Conservation (phyloP, 2,329 filamentous ascomycete species). For the Aspergillus aculeatus region DNA sequence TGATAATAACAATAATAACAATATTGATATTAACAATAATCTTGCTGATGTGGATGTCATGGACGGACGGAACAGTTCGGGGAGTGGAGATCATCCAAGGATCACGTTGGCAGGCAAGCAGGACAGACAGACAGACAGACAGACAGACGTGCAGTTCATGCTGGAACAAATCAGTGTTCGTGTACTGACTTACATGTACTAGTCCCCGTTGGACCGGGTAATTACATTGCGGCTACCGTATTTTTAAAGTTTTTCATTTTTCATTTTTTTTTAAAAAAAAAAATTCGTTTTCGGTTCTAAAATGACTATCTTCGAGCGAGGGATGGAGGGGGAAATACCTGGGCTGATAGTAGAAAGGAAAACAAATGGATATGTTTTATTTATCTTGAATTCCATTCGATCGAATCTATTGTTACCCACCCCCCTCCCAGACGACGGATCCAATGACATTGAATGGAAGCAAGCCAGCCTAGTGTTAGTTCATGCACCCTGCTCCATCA, state of each 20-base stretch:
- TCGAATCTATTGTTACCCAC: background rate
- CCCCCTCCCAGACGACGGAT: background rate
- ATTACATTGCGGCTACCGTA: constrained; percentile 10
- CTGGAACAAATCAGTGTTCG: background rate
- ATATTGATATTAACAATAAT: background rate
- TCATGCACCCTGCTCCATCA: constrained; percentile 12
- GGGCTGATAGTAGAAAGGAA: background rate
- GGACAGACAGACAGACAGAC: constrained; percentile 6
- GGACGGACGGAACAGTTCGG: constrained; percentile 5
- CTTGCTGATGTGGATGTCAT: background rate
- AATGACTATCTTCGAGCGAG: background rate
- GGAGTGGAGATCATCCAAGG: constrained; percentile 20
- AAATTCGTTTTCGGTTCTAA: background rate
- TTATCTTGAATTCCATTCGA: background rate
- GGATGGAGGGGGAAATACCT: background rate
- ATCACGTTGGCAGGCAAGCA: constrained; percentile 19
- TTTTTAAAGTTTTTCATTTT: constrained; percentile 5
- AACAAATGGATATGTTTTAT: background rate
- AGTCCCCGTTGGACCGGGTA: constrained; percentile 20
- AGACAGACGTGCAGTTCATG: constrained; percentile 4
- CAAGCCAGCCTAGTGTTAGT: constrained; percentile 1
- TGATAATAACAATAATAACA: background rate
- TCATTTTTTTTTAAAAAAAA: constrained; percentile 1
- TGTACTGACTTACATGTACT: background rate
- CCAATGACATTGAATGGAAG: background rate